Percentiles rank a stretch among this genome's conserved stretches.
phyloP scores from a whole-genome alignment of 371 early-diverging fungal species.

The Lichtheimia ornata region DNA sequence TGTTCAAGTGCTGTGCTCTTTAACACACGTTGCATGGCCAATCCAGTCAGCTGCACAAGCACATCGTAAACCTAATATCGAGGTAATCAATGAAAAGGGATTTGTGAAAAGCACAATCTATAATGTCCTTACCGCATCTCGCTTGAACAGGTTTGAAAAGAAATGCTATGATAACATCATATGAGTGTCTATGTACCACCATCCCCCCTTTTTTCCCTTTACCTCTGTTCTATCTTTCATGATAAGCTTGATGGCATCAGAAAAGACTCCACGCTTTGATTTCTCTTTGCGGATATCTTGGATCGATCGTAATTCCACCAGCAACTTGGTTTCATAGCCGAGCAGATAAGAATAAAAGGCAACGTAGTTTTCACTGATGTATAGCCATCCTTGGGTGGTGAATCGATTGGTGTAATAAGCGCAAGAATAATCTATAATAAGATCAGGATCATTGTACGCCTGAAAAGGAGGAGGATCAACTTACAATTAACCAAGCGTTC shows the following conservation, averaged over 20 bases:
- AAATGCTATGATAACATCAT: constrained; percentile 56
- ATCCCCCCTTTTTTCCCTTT: constrained; percentile 3
- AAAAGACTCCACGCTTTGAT: constrained; percentile 87
- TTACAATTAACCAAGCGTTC: constrained; percentile 91
- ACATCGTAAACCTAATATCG: constrained; percentile 73
- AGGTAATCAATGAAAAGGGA: neutral
- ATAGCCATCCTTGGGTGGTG: constrained; percentile 96
- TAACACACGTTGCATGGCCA: constrained; percentile 88
- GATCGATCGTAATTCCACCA: constrained; percentile 88
- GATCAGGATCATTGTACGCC: too few relatives aligned
- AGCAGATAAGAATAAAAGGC: constrained; percentile 95
- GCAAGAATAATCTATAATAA: constrained; percentile 81
- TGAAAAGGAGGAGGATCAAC: neutral
- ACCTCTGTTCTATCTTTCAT: constrained; percentile 82
- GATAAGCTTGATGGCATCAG: constrained; percentile 86
- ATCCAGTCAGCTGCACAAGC: constrained; percentile 84
- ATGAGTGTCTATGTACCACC: neutral
- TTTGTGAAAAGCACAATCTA: neutral
- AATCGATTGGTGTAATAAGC: constrained; percentile 82
- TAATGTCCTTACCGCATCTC: constrained; percentile 69
- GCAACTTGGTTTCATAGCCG: constrained; percentile 89
- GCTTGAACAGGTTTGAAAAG: constrained; percentile 92
- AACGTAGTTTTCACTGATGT: constrained; percentile 88
- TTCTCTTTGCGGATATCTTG: constrained; percentile 83
- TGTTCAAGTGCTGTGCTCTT: constrained; percentile 77